Base-by-base conservation (phyloP, 805 yeast species). In the Maudiozyma barnettii region DNA sequence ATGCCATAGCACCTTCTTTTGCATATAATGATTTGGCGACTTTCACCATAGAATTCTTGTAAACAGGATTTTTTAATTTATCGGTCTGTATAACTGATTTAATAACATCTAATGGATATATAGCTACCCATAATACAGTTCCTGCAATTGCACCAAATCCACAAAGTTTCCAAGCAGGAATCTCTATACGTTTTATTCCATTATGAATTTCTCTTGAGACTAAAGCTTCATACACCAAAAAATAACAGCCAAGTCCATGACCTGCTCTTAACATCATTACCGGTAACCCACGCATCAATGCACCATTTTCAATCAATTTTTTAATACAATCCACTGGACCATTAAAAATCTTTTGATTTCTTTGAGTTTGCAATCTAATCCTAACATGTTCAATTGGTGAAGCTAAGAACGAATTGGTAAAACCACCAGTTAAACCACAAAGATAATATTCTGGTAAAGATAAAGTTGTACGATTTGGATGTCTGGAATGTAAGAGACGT, bases 301-400 rank as follows among this genome's bases (percentile, higher is more conserved):
- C 87, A 37, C 75, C 71, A 6, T 71, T 62, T 1, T 66, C 56
- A 52, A 73, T 70, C 36, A 93, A 65, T 59, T 83, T 78, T 50
- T 66, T 73, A 33, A 66, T 60, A 44, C 67, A 63, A 46, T 64
- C 66, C 8, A 62, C n/a, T 1, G 70, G 70, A 1, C 96, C 96
- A 38, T 71, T 61, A 50, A 78, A 82, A 29, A n/a, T 7, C 19
- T 73, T 70, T 2, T 67, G 57, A 51, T 72, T 74, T 20, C 67
- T 56, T 9, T 86, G 82, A 2, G 96, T 88, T 67, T 93, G 99
- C 53, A 95, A 75, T 55, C 97, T 76, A 56, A 93, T 90, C 71
- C 99, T 82, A 50, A 93, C 77, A 61, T 89, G 98, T 65, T 93
- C 99, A 53, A 93, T 91, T 2, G 99, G 99, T 13, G 91, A 76